phyloP scores from a whole-genome alignment of 2,329 filamentous ascomycete genomes.

The Bipolaris oryzae region DNA sequence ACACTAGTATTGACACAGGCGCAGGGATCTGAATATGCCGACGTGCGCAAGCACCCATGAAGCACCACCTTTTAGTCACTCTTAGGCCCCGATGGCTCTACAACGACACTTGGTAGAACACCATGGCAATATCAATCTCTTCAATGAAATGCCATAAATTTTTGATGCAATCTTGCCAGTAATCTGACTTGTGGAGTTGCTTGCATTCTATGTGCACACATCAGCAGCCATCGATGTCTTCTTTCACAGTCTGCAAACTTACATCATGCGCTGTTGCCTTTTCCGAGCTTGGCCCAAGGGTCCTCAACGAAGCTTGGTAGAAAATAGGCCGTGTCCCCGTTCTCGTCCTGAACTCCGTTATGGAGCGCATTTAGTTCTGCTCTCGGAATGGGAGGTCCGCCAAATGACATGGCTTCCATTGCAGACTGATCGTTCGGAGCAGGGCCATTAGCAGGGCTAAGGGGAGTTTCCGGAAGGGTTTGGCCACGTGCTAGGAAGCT shows the following conservation, averaged over 20 bases:
- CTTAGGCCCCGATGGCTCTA: too few species aligned
- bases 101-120: too few species aligned
- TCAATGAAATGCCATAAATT: not conserved
- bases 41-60: not conserved
- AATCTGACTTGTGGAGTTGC: not conserved
- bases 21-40: not conserved
- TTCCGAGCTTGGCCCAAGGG: conserved; percentile 62
- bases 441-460: not conserved
- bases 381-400: conserved; percentile 34
- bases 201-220: not conserved
- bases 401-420: conserved; percentile 35
- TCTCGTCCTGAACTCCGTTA: conserved; percentile 51
- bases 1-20: not conserved
- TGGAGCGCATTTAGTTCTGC: conserved; percentile 47
- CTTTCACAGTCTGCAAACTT: not conserved
- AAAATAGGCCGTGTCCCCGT: conserved; percentile 72
- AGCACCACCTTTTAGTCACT: not conserved
- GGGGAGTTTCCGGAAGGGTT: conserved; percentile 28
- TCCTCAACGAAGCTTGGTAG: conserved; percentile 72
- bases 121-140: not conserved
- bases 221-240: not conserved
- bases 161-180: not conserved
- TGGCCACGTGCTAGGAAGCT: conserved; percentile 40
- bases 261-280: conserved; percentile 1
- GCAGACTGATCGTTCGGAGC: conserved; percentile 9